Base-by-base conservation (phyloP, 768 basidiomycete species). In the Hirschioporus abietinus region DNA sequence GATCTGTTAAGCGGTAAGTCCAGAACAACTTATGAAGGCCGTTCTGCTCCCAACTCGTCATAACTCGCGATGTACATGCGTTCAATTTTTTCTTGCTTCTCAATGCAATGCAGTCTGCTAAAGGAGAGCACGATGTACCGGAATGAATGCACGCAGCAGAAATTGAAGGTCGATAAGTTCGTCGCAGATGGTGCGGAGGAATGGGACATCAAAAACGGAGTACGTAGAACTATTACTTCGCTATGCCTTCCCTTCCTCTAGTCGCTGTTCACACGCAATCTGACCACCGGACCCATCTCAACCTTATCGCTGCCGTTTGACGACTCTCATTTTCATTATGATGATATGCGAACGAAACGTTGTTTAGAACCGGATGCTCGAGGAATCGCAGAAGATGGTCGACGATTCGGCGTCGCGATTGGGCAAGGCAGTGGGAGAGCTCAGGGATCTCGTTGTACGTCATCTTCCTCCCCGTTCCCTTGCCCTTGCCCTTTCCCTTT, bases 321-420 rank as follows among this genome's bases (percentile, higher is more conserved):
- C 8, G 30, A 30, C 30, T 3, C 30, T 30, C 8, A 3, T 8
- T 30, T 30, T 30, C 30, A 30, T 30, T 30, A 2, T 8, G 30
- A 30, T 30, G 30, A 30, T 30, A 30, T 30, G 30, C 8, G 30
- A 30, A 30, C 30, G 4, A 30, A 30, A 30, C 23, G 63, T 24
- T 25, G 25, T n/a, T 60, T 24, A 23, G 52, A 23, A 24, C 15
- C 12, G 82, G 72, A 80, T 93, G 79, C 77, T 88, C 63, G 88
- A 91, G 66, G 93, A 96, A 80, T 88, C 89, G 58, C 78, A 85
- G 68, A 92, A 86, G 81, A 93, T 96, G 93, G 84, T 94, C 67
- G 77, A 77, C 63, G 91, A 94, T 73, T 83, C 88, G 24, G 78
- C 80, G 65, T 81, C 75, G 65, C 83, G 90, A 61, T 78, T 93